A percentile compares a stretch with the other conserved stretches of the same genome.
These are phyloP conservation scores for Corniculantispora saksenae DNA, from an alignment of 2,329 filamentous ascomycete species.

Conservation along the genomic window DNA sequence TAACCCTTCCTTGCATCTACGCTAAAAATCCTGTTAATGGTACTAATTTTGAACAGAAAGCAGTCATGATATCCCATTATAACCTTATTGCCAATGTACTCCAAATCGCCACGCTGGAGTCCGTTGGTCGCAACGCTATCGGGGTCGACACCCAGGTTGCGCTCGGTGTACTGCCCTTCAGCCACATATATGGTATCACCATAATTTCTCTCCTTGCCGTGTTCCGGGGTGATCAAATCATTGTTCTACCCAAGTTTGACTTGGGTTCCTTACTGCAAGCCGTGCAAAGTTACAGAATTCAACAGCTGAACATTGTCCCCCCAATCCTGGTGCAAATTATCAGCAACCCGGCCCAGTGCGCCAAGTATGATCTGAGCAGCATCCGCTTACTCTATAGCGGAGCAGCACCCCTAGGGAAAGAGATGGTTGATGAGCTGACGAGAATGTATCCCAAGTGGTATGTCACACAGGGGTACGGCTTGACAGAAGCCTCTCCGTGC, in stretches of 20 bases:
- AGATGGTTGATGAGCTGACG: slow-evolving; percentile 64
- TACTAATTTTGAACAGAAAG: slow-evolving; percentile 70
- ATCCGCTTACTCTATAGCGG: slow-evolving; percentile 68
- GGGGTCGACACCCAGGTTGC: slow-evolving; percentile 45
- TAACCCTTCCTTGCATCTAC: neutral
- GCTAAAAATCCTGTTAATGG: too few species aligned
- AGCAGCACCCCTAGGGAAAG: slow-evolving; percentile 71
- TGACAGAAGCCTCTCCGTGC: slow-evolving; percentile 74
- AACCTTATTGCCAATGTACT: slow-evolving; percentile 79
- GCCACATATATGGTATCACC: slow-evolving; percentile 79
- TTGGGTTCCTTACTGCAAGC: slow-evolving; percentile 62
- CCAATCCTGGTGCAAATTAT: slow-evolving; percentile 76
- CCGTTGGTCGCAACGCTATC: slow-evolving; percentile 37
- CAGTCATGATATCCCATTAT: slow-evolving; percentile 77
- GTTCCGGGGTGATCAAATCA: slow-evolving; percentile 71
- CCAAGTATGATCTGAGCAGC: slow-evolving; percentile 69
- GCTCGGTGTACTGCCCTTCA: slow-evolving; percentile 75
- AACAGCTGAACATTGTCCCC: slow-evolving; percentile 68
- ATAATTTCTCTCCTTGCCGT: slow-evolving; percentile 66
- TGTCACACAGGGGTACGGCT: slow-evolving; percentile 72
- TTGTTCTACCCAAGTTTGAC: slow-evolving; percentile 77
- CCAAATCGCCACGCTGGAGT: slow-evolving; percentile 55
- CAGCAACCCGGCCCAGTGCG: slow-evolving; percentile 58
- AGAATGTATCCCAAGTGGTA: slow-evolving; percentile 64
- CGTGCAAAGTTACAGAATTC: slow-evolving; percentile 70